phyloP scores from a whole-genome alignment of 1,284 basidiomycete species.

The Cerrena zonata region DNA sequence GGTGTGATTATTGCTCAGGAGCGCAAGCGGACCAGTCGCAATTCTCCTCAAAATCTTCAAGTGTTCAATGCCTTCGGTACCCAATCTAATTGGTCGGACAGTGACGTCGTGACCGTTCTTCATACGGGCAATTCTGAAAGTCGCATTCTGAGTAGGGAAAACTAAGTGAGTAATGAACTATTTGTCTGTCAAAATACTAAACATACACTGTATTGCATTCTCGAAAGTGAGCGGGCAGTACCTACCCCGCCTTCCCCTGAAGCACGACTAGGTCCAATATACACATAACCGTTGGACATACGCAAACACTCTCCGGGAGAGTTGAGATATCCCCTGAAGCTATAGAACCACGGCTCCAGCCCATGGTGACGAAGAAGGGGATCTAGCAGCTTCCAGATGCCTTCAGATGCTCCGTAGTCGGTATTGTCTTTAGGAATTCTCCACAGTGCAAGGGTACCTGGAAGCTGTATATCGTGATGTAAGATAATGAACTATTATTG shows the following conservation, averaged over 20 bases:
- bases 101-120: not conserved
- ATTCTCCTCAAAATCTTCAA: not conserved
- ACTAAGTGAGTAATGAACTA: not conserved
- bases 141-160: too few species aligned
- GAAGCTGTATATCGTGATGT: too few species aligned
- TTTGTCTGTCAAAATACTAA: not conserved
- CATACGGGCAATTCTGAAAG: not conserved
- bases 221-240: not conserved
- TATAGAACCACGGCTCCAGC: not conserved
- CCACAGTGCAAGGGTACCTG: not conserved
- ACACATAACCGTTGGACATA: not conserved
- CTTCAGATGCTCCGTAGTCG: not conserved
- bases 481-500: too few species aligned
- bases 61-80: not conserved
- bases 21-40: not conserved
- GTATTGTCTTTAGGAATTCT: not conserved
- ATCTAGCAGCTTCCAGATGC: not conserved
- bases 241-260: too few species aligned
- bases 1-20: not conserved
- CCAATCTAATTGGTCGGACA: not conserved
- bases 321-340: not conserved
- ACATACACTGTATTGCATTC: not conserved
- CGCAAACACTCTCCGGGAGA: not conserved
- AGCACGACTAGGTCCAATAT: not conserved
- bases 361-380: not conserved